These are phyloP conservation scores for Nectriaceae sp. DNA, from an alignment of 2,329 filamentous ascomycete species.

Conservation along the genomic window DNA sequence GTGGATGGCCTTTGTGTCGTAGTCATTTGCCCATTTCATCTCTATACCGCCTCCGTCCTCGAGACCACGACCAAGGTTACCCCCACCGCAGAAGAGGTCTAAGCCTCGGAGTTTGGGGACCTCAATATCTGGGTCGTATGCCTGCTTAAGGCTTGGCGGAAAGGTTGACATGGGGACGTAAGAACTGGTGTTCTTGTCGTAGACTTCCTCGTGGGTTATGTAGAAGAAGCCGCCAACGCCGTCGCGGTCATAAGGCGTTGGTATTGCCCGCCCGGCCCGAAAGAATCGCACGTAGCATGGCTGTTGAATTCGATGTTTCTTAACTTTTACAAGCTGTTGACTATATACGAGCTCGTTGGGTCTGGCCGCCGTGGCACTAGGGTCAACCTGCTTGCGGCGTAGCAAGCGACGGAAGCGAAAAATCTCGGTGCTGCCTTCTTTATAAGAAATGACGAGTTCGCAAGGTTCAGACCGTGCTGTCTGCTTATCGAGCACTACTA, in stretches of 20 bases:
- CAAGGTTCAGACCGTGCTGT: slow-evolving; percentile 57
- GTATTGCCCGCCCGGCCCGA: slow-evolving; percentile 44
- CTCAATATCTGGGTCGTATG: slow-evolving; percentile 48
- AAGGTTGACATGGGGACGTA: slow-evolving; percentile 39
- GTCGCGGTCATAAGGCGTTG: slow-evolving; percentile 63
- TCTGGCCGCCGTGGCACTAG: slow-evolving; percentile 28
- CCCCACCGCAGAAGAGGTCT: slow-evolving; percentile 77
- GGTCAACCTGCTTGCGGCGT: slow-evolving; percentile 47
- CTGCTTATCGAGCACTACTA: slow-evolving; percentile 39
- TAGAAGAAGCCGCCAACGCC: slow-evolving; percentile 70
- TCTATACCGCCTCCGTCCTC: slow-evolving; percentile 69
- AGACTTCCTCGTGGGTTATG: slow-evolving; percentile 46
- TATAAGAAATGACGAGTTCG: slow-evolving; percentile 48
- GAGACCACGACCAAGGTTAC: slow-evolving; percentile 74
- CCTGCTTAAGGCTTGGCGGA: slow-evolving; percentile 50
- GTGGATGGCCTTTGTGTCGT: slow-evolving; percentile 63
- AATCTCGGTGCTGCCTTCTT: slow-evolving; percentile 14
- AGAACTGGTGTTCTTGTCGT: background rate
- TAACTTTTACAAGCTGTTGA: slow-evolving; percentile 41
- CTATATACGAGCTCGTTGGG: slow-evolving; percentile 64
- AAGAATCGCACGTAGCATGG: slow-evolving; percentile 64
- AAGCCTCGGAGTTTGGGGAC: slow-evolving; percentile 56
- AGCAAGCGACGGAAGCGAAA: slow-evolving; percentile 52
- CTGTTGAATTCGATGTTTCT: slow-evolving; percentile 46
- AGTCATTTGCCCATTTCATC: slow-evolving; percentile 71